phyloP scores from a whole-genome alignment of 2,329 filamentous ascomycete species.

The Cadophora sp. region DNA sequence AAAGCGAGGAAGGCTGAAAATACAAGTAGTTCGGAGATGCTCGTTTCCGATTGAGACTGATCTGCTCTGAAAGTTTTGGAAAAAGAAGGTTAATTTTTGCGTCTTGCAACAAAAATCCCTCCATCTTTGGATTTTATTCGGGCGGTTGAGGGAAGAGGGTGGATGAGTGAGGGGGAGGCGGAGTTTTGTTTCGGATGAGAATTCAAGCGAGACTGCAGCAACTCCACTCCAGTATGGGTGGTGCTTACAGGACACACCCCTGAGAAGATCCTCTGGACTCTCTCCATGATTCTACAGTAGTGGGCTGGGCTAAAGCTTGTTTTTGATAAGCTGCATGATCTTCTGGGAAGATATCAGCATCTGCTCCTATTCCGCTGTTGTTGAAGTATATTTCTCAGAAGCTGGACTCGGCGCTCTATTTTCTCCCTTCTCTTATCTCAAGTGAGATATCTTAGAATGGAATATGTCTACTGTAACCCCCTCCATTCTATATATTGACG shows the following conservation, averaged over 20 bases:
- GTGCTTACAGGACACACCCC: no score
- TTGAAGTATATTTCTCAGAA: no score
- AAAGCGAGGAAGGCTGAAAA: conserved; percentile 6
- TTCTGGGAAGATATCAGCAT: neutral
- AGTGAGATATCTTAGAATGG: neutral
- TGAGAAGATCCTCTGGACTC: no score
- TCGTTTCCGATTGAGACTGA: neutral
- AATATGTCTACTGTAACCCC: no score
- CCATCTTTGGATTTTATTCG: neutral
- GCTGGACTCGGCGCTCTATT: neutral
- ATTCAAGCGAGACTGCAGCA: neutral
- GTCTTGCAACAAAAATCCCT: conserved; percentile 17
- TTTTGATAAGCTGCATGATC: neutral
- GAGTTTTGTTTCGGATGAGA: neutral
- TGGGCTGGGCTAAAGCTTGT: neutral
- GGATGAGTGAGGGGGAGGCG: neutral
- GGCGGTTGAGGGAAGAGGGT: neutral
- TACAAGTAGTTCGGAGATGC: neutral
- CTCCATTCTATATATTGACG: neutral
- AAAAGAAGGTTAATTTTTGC: conserved; percentile 16
- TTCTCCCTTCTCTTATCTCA: neutral
- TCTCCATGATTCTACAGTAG: no score
- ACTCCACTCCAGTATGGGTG: neutral
- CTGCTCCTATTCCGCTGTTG: no score
- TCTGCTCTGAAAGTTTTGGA: neutral